Evolutionary conservation across 1,284 basidiomycete species (phyloP).

Genomic region (Ceratobasidium sp.): DNA sequence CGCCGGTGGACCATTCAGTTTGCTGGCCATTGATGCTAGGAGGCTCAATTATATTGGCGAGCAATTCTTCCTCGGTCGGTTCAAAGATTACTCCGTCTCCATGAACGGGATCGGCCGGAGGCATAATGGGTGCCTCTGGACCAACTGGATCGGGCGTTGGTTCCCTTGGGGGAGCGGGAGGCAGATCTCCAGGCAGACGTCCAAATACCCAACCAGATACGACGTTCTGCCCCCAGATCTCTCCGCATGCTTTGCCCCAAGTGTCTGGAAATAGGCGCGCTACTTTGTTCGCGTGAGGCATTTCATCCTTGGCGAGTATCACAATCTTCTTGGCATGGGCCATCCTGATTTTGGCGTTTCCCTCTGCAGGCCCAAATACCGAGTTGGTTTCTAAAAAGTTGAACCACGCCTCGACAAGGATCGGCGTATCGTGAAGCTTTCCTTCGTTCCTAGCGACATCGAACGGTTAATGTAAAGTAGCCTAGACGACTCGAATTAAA

Average conservation of each 20-base stretch:
- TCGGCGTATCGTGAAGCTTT: slow-evolving; percentile 28
- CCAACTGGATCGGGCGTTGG: not conserved
- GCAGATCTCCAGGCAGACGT: not conserved
- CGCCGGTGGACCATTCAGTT: slow-evolving; percentile 14
- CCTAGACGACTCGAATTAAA: not conserved
- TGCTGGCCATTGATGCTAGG: slow-evolving; percentile 32
- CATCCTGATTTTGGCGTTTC: slow-evolving; percentile 5
- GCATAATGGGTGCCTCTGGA: not conserved
- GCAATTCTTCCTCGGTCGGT: slow-evolving; percentile 25
- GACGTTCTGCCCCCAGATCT: slow-evolving; percentile 26
- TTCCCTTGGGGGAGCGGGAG: not conserved
- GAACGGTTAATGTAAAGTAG: not conserved
- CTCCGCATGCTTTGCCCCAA: slow-evolving; percentile 32
- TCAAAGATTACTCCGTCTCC: not conserved
- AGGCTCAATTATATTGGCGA: slow-evolving; percentile 17
- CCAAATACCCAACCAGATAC: slow-evolving; percentile 26
- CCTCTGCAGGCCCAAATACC: slow-evolving; percentile 18
- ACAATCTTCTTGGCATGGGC: slow-evolving; percentile 16
- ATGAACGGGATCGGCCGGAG: not conserved
- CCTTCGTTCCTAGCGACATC: slow-evolving; percentile 15
- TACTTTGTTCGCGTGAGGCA: slow-evolving; percentile 34
- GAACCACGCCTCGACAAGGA: slow-evolving; percentile 31
- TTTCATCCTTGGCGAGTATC: slow-evolving; percentile 31
- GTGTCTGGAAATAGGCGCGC: slow-evolving; percentile 18
- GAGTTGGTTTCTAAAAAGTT: slow-evolving; percentile 31